These are phyloP conservation scores for Calendula officinalis DNA, from an alignment of 129 eudicot genomes.

Conservation along the genomic window DNA sequence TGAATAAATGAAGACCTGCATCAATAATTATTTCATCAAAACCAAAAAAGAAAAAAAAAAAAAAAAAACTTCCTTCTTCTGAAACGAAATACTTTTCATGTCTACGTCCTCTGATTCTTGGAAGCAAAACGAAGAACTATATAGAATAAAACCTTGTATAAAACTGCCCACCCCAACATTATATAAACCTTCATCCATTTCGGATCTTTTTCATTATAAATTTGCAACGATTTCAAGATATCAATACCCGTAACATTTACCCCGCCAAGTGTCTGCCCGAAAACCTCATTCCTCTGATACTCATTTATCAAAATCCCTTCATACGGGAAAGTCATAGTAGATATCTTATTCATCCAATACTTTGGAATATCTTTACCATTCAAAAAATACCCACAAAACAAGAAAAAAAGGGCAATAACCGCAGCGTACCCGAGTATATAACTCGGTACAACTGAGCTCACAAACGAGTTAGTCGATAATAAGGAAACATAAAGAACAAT, in stretches of 20 bases:
- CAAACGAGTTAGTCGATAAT: constrained; percentile 73
- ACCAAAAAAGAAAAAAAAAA: too few species aligned
- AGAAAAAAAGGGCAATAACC: constrained; percentile 81
- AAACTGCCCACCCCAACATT: constrained; percentile 75
- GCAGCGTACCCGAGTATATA: constrained; percentile 85
- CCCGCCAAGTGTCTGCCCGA: constrained; percentile 30
- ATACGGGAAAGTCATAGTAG: constrained; percentile 79
- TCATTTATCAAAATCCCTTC: constrained; percentile 75
- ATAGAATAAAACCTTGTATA: constrained; percentile 69
- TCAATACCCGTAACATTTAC: constrained; percentile 34
- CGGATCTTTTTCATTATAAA: constrained; percentile 29
- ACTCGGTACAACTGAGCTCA: constrained; percentile 81
- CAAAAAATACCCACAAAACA: constrained; percentile 80
- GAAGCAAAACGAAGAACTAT: constrained; percentile 76
- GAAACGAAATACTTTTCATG: too few species aligned
- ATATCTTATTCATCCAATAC: constrained; percentile 72
- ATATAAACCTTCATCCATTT: constrained; percentile 57
- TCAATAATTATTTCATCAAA: too few species aligned
- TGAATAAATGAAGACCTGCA: too few species aligned
- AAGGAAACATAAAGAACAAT: constrained; percentile 59
- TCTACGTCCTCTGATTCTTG: constrained; percentile 64
- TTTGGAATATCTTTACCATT: constrained; percentile 51
- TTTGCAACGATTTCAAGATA: constrained; percentile 47
- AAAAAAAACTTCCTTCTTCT: too few species aligned
- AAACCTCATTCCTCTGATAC: constrained; percentile 41